Evolutionary conservation across 441 rosid species (phyloP).

Genomic region (Francoa sonchifolia): DNA sequence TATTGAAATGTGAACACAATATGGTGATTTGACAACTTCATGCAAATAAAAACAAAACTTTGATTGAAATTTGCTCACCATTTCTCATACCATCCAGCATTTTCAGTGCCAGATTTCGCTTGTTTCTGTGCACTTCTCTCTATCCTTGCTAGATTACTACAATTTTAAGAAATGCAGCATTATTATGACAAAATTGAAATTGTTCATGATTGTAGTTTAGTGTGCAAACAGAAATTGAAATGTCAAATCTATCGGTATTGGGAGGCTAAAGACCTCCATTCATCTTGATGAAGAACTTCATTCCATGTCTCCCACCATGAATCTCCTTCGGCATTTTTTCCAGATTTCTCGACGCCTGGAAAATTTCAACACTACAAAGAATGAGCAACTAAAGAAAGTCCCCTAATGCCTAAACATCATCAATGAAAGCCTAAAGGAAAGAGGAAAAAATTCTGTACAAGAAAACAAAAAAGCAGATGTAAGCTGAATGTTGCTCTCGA

Average conservation of each 20-base stretch:
- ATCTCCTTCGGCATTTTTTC: slow-evolving; percentile 88
- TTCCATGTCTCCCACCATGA: slow-evolving; percentile 99
- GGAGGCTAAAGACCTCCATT: slow-evolving; percentile 66
- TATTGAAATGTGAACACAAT: neutral
- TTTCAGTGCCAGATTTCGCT: slow-evolving; percentile 88
- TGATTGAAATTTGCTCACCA: slow-evolving; percentile 43
- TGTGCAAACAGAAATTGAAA: slow-evolving; percentile 4
- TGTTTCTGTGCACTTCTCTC: slow-evolving; percentile 99
- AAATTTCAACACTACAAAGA: slow-evolving; percentile 13
- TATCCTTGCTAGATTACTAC: slow-evolving; percentile 89
- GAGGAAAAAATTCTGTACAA: no score
- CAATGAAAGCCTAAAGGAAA: neutral
- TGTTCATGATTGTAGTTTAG: slow-evolving; percentile 1
- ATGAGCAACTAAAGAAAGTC: slow-evolving; percentile 1
- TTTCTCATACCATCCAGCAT: slow-evolving; percentile 97
- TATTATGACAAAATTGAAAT: neutral
- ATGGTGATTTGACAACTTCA: neutral
- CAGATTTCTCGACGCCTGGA: slow-evolving; percentile 93
- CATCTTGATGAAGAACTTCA: slow-evolving; percentile 95
- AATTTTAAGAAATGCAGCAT: slow-evolving; percentile 11
- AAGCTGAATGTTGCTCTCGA: no score
- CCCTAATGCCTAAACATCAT: neutral
- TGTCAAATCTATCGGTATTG: slow-evolving; percentile 1
- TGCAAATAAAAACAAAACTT: slow-evolving; percentile 8
- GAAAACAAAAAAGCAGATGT: no score